Conservation (phyloP, 441 rosid species). For the Metrosideros polymorpha region DNA sequence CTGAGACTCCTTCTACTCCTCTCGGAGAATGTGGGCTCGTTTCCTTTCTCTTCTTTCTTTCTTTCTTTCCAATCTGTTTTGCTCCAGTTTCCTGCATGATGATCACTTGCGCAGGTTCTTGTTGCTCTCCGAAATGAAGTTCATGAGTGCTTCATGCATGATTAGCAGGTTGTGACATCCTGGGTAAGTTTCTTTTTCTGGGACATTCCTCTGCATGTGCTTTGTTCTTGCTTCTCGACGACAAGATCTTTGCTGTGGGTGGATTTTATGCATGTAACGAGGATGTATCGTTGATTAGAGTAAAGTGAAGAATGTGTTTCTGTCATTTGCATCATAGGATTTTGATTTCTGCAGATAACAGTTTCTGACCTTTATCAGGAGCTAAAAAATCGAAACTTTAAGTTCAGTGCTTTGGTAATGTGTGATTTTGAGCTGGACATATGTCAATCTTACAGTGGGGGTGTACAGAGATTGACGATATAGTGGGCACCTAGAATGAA, state of each 20-base stretch:
- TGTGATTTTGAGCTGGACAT: neutral
- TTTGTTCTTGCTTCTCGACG: neutral
- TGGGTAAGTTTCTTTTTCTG: neutral
- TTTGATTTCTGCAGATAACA: neutral
- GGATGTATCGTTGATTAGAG: neutral
- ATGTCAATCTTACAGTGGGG: neutral
- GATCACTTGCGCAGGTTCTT: neutral
- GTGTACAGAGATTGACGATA: neutral
- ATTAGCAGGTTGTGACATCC: neutral
- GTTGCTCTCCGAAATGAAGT: neutral
- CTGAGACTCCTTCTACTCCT: neutral
- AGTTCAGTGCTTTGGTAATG: neutral
- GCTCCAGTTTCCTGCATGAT: neutral
- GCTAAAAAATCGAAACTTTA: neutral
- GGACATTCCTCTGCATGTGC: neutral
- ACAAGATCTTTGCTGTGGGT: neutral
- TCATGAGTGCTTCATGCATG: neutral
- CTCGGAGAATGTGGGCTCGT: neutral
- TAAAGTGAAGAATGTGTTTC: neutral
- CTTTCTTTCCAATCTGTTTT: neutral
- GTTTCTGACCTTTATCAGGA: neutral
- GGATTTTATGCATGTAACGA: neutral
- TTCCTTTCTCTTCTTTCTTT: neutral
- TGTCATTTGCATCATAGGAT: neutral
- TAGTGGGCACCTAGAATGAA: neutral